Evolutionary conservation across 441 rosid species (phyloP), one percentile per base, ranked within the genome.

Genomic region (Bocquillonia castaneifolia): DNA sequence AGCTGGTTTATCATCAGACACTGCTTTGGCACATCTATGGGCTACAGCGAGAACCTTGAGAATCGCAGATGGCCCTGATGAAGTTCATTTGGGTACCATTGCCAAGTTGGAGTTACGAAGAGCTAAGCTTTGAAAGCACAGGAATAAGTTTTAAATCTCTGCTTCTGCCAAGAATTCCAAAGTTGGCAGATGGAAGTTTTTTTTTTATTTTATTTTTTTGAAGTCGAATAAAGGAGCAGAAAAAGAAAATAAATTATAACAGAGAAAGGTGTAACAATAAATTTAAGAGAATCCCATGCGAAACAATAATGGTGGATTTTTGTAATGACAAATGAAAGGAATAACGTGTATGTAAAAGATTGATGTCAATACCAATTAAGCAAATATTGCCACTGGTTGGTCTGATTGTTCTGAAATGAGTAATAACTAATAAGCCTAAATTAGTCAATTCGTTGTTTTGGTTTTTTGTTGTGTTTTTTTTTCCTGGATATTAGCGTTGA

Each of bases 31-130:
- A 0, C 99, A 90, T 75, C 90, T 94, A 17, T 94, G 97, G 96
- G 98, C 99, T 10, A 79, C 88, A 3, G 82, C 99, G 32, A 87
- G 99, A 81, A 88, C 98, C 6, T 72, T 94, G 77, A 82, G 98
- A 78, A 82, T 94, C 14, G 96, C 93, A 6, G 97, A 94, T 75
- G 97, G 98, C 48, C 96, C 96, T 15, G 98, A 92, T 73, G 98
- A 94, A 78, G 99, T 94, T 40, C 98, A 92, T 76, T 81, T 94
- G 79, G 92, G 96, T 31, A 88, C 94, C 62, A 92, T 94, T 60
- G 97, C 96, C 72, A 86, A 86, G 78, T 62, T 91, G 44, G 99
- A 94, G 75, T 67, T 94, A 42, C 88, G 72, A 68, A 85, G 86
- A 80, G 90, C 99, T 44, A 93, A 89, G 84, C 97, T 93, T 37